Evolutionary conservation across 169 alveolate genomes (phyloP).

Genomic region (Cryptosporidium canis): DNA sequence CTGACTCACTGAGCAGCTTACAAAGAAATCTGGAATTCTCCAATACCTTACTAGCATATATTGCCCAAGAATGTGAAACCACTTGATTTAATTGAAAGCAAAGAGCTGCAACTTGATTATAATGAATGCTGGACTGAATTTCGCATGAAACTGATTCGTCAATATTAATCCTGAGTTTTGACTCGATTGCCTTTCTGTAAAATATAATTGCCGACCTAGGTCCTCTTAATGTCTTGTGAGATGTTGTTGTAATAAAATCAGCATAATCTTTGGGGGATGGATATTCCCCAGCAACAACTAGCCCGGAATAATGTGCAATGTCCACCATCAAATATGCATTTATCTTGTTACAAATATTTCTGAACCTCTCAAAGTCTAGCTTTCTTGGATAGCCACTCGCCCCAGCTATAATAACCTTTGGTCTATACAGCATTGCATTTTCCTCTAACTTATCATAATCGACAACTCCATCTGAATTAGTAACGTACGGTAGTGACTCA

Average conservation of each 20-base stretch:
- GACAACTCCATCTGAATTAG: conserved; percentile 88
- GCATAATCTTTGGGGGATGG: conserved; percentile 91
- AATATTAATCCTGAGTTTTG: conserved; percentile 51
- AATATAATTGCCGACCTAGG: conserved; percentile 96
- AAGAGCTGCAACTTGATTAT: conserved; percentile 55
- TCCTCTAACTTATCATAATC: conserved; percentile 92
- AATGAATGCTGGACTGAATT: conserved; percentile 74
- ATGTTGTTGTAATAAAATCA: conserved; percentile 98
- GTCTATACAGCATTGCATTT: conserved; percentile 87
- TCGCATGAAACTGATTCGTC: conserved; percentile 80
- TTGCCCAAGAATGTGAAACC: conserved; percentile 15
- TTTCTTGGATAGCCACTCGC: conserved; percentile 84
- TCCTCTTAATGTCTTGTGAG: conserved; percentile 95
- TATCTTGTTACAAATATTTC: conserved; percentile 92
- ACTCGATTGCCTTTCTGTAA: conserved; percentile 84
- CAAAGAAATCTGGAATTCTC: conserved; percentile 73
- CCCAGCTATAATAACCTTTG: conserved; percentile 90
- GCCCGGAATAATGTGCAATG: conserved; percentile 96
- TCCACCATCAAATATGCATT: conserved; percentile 96
- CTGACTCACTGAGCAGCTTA: conserved; percentile 64
- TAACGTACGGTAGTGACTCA: conserved; percentile 92
- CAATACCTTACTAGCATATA: conserved; percentile 76
- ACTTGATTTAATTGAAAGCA: conserved; percentile 45
- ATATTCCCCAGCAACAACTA: conserved; percentile 91
- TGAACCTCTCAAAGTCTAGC: conserved; percentile 87